phyloP scores from a whole-genome alignment of 2,329 filamentous ascomycete genomes.

The Cadophora sp. region DNA sequence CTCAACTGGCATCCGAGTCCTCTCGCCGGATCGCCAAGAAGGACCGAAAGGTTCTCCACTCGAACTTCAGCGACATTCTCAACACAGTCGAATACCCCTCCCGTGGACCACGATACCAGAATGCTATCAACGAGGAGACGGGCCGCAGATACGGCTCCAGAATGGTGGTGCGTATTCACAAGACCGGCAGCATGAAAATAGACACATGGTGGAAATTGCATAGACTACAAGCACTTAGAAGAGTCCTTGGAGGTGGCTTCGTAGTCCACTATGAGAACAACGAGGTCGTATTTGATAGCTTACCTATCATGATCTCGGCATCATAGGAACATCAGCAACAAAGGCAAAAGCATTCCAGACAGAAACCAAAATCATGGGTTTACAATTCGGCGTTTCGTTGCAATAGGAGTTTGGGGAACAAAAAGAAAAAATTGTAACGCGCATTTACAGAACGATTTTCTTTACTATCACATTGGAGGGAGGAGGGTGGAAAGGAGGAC shows the following conservation, averaged over 20 bases:
- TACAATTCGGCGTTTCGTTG: not conserved
- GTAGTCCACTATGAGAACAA: constrained; percentile 68
- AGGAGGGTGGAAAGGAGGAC: constrained; percentile 4
- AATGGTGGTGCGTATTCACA: constrained; percentile 65
- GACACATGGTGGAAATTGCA: constrained; percentile 79
- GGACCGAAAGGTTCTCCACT: constrained; percentile 70
- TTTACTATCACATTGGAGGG: not conserved
- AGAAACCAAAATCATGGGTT: not conserved
- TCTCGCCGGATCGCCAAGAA: constrained; percentile 69
- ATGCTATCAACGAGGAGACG: constrained; percentile 65
- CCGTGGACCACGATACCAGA: constrained; percentile 70
- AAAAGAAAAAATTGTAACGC: not conserved
- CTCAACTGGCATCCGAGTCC: constrained; percentile 64
- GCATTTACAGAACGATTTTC: not conserved
- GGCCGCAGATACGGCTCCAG: constrained; percentile 67
- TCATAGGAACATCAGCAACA: not conserved
- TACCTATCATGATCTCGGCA: constrained; percentile 50
- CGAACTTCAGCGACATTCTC: constrained; percentile 69
- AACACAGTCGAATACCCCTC: constrained; percentile 71
- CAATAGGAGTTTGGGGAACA: not conserved
- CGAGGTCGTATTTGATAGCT: constrained; percentile 63
- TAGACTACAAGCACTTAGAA: constrained; percentile 65
- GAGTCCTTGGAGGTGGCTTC: constrained; percentile 67
- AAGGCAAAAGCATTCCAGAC: not conserved
- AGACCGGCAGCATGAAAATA: constrained; percentile 65